Percentiles rank a stretch among this genome's conserved stretches.
phyloP scores from a whole-genome alignment of 768 basidiomycete species.

The Phaeotremella fagi region DNA sequence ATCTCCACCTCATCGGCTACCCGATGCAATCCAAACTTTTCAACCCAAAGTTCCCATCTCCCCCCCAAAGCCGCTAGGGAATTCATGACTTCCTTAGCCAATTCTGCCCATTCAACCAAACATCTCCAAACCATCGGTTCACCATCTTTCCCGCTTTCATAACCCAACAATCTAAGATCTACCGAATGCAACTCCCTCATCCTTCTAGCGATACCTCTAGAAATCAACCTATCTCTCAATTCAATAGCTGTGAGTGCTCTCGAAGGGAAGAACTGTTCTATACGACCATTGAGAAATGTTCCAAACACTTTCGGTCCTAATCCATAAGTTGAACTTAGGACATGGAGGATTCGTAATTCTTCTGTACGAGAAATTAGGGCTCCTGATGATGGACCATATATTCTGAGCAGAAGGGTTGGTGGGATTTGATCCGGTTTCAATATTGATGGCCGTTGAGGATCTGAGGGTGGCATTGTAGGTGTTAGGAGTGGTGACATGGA shows the following conservation, averaged over 20 bases:
- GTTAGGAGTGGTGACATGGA: conserved; percentile 32
- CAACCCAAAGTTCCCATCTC: conserved; percentile 43
- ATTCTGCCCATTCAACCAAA: conserved; percentile 53
- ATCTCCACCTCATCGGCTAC: conserved; percentile 63
- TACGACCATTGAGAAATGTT: conserved; percentile 88
- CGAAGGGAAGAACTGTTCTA: conserved; percentile 94
- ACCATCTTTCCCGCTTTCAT: conserved; percentile 25
- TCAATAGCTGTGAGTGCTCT: conserved; percentile 71
- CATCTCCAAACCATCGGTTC: conserved; percentile 43
- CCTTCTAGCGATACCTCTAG: conserved; percentile 81
- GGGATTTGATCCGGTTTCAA: conserved; percentile 47
- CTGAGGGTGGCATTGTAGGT: conserved; percentile 27
- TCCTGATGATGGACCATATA: conserved; percentile 85
- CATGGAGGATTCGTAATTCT: conserved; percentile 82
- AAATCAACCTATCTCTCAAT: conserved; percentile 68
- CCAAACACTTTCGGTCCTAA: conserved; percentile 91
- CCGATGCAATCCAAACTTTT: conserved; percentile 60
- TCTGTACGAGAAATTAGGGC: conserved; percentile 78
- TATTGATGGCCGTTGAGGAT: conserved; percentile 51
- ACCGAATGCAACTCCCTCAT: conserved; percentile 97
- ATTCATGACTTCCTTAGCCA: conserved; percentile 67
- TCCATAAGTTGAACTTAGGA: conserved; percentile 77
- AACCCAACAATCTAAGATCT: conserved; percentile 63
- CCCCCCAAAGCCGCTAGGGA: conserved; percentile 49
- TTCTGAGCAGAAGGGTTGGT: conserved; percentile 73